A percentile compares a stretch with the other conserved stretches of the same genome.
Evolutionary conservation across 2,329 filamentous ascomycete species (phyloP).

Genomic region (Xylariaceae sp.): DNA sequence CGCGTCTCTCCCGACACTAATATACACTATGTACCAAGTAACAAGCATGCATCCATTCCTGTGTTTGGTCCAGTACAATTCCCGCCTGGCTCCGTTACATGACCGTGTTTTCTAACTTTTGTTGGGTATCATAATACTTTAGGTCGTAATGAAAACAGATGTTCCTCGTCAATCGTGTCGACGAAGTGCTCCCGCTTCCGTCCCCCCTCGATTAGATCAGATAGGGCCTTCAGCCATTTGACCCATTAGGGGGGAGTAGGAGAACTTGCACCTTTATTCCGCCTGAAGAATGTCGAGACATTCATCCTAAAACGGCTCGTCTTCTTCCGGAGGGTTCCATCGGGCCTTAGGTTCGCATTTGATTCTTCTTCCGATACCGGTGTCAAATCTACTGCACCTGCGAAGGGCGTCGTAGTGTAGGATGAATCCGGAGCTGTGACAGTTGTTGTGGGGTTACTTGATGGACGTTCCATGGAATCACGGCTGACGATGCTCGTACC

Average conservation of each 20-base stretch:
- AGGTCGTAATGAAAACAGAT: slow-evolving; percentile 17
- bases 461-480: slow-evolving; percentile 51
- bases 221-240: slow-evolving; percentile 18
- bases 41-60: slow-evolving; percentile 20
- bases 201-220: slow-evolving; percentile 6
- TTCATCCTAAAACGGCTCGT: slow-evolving; percentile 62
- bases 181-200: slow-evolving; percentile 6
- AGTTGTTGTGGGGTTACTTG: slow-evolving; percentile 41
- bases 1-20: slow-evolving; percentile 11
- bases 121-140: slow-evolving; percentile 24
- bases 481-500: slow-evolving; percentile 62
- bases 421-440: slow-evolving; percentile 39
- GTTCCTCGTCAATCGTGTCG: slow-evolving; percentile 11
- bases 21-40: slow-evolving; percentile 23
- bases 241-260: slow-evolving; percentile 29
- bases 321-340: slow-evolving; percentile 56
- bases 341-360: slow-evolving; percentile 44
- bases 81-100: slow-evolving; percentile 11
- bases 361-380: slow-evolving; percentile 36
- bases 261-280: slow-evolving; percentile 46
- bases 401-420: slow-evolving; percentile 28
- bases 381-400: slow-evolving; percentile 29
- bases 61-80: slow-evolving; percentile 15
- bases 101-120: slow-evolving; percentile 15
- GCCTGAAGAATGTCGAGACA: slow-evolving; percentile 53